Conservation (phyloP, 495 filamentous ascomycete genomes). For the Amniculicola lignicola region DNA sequence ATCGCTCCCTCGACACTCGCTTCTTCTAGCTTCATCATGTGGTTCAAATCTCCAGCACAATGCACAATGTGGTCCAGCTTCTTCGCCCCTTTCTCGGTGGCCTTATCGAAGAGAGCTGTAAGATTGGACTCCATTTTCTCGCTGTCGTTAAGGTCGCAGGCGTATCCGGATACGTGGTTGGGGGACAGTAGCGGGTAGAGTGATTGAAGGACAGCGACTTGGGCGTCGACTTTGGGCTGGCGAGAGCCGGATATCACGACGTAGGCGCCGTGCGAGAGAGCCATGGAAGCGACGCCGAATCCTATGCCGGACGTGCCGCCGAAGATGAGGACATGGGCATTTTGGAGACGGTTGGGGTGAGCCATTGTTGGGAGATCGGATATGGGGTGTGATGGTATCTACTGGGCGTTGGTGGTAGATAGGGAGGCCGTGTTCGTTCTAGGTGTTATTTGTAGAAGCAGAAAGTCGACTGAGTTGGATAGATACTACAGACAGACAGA, state of each 20-base stretch:
- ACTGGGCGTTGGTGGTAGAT: no score
- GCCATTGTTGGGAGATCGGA: constrained; percentile 9
- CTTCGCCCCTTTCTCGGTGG: constrained; percentile 24
- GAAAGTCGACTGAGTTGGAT: background rate
- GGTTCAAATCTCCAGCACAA: constrained; percentile 55
- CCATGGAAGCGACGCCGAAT: constrained; percentile 23
- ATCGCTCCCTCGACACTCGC: constrained; percentile 37
- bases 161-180: constrained; percentile 45
- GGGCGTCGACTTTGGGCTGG: constrained; percentile 41
- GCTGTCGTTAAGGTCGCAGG: constrained; percentile 51
- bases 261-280: constrained; percentile 43
- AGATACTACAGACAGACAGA: constrained; percentile 5
- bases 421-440: background rate
- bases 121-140: constrained; percentile 48
- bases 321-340: constrained; percentile 28
- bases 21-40: constrained; percentile 40
- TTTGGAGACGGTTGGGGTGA: constrained; percentile 21
- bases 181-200: constrained; percentile 37
- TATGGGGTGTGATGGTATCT: background rate
- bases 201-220: constrained; percentile 42
- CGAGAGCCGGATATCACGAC: constrained; percentile 56
- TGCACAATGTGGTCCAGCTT: constrained; percentile 60
- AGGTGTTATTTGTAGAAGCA: background rate
- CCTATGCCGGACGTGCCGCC: constrained; percentile 33
- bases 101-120: constrained; percentile 46